These are phyloP conservation scores for Tubosaeta sp. DNA, from an alignment of 768 basidiomycete genomes.

Conservation along the genomic window DNA sequence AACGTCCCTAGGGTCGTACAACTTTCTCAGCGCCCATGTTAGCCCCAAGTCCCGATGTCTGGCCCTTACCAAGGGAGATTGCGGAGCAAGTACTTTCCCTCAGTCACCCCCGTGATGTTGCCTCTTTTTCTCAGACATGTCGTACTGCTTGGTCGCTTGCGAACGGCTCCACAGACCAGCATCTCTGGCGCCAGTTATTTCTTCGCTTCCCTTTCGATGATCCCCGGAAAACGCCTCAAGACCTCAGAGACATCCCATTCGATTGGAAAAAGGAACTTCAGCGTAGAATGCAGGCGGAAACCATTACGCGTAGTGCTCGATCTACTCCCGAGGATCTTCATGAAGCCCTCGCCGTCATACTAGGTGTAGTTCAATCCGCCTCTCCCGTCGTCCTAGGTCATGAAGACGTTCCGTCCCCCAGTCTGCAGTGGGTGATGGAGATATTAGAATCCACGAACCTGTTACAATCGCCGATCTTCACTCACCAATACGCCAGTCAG, in stretches of 20 bases:
- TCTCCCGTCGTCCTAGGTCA: slow-evolving; percentile 24
- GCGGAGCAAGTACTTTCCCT: slow-evolving; percentile 36
- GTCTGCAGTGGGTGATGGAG: slow-evolving; percentile 44
- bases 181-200: slow-evolving; percentile 69
- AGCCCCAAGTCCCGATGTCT: not conserved
- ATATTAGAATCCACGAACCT: slow-evolving; percentile 36
- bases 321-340: slow-evolving; percentile 26
- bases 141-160: slow-evolving; percentile 45
- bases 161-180: slow-evolving; percentile 47
- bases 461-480: slow-evolving; percentile 32
- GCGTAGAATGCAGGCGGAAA: slow-evolving; percentile 40
- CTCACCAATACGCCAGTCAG: slow-evolving; percentile 20
- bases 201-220: slow-evolving; percentile 59
- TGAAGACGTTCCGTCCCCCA: slow-evolving; percentile 33
- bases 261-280: slow-evolving; percentile 39
- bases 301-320: slow-evolving; percentile 17
- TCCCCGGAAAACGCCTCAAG: slow-evolving; percentile 38
- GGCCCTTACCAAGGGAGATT: slow-evolving; percentile 46
- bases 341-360: slow-evolving; percentile 37
- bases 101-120: slow-evolving; percentile 54
- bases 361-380: slow-evolving; percentile 37
- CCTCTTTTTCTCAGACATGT: slow-evolving; percentile 58
- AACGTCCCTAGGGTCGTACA: not conserved
- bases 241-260: slow-evolving; percentile 12
- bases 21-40: not conserved